Base-by-base conservation (phyloP, 495 filamentous ascomycete species). In the Jackrogersella multiformis region DNA sequence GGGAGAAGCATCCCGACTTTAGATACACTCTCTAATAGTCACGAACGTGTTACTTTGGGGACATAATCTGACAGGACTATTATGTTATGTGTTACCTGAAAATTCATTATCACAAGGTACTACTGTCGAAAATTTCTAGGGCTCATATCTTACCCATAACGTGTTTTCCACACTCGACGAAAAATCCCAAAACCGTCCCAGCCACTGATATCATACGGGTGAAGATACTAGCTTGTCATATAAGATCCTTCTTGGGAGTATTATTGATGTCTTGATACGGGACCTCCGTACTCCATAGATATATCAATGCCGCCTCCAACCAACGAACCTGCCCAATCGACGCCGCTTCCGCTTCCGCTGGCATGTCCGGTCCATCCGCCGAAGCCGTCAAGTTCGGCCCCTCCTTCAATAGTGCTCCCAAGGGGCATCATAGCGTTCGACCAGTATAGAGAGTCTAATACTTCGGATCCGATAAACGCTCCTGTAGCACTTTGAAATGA, bases 371-470 rank as follows among this genome's bases (percentile, higher is more conserved):
- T 24, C 59, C 59, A 62, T 4, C 49, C 38, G 4, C 23, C 51
- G 38, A 55, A 62, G 5, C 44, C 39, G 26, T 56, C 61, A 8
- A 32, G 12, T 21, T 26, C 61, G 18, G 26, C 46, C 1, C 53
- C 61, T 13, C 53, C 61, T 46, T 57, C 61, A n/a, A 64, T 64
- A 10, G 53, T 64, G 2, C 57, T 24, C 7, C 52, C 61, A 1
- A 64, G 21, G 2, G 61, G 61, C 10, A 64, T 49, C 61, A 64
- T 57, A 35, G 53, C 38, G 12, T 64, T 56, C 2, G 53, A 64
- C 61, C 53, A 64, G 13, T 64, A 55, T 30, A 64, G 51, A 4
- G 52, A 38, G 4, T 64, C 61, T 15, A 56, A 32, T 10, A 18
- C 51, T 9, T 48, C 52, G 6, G 61, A 56, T 2, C 52, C 52